A percentile compares a stretch with the other conserved stretches of the same genome.
phyloP scores from a whole-genome alignment of 116 monocot genomes.

The Thalassia testudinum region DNA sequence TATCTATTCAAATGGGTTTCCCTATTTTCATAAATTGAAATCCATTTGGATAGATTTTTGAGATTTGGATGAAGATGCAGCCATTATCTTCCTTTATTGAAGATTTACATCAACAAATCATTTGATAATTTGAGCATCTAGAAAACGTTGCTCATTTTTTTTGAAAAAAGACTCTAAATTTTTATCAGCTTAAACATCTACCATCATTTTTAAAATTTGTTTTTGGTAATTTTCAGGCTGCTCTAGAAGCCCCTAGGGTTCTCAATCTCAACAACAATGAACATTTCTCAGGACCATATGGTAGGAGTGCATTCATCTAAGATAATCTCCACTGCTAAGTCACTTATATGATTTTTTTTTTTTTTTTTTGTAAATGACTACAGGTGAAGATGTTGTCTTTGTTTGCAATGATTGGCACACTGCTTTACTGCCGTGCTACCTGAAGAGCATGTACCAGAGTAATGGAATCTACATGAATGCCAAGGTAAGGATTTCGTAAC shows the following conservation, averaged over 20 bases:
- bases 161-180: no score
- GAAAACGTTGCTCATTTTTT: no score
- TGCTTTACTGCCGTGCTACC: constrained; percentile 55
- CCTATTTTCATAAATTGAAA: no score
- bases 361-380: background rate
- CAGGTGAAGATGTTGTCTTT: constrained; percentile 90
- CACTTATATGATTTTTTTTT: background rate
- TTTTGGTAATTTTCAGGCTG: constrained; percentile 63
- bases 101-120: no score
- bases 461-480: constrained; percentile 69
- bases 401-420: constrained; percentile 95
- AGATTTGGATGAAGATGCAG: no score
- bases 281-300: constrained; percentile 63
- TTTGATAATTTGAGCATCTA: no score
- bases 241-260: constrained; percentile 71
- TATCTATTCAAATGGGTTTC: no score
- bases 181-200: no score
- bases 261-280: constrained; percentile 40
- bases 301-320: constrained; percentile 16
- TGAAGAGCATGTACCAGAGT: constrained; percentile 59
- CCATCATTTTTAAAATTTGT: no score
- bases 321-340: background rate
- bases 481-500: constrained; percentile 17
- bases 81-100: no score
- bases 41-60: no score